Percentiles rank a stretch among this genome's conserved stretches.
Conservation (phyloP, 768 basidiomycete genomes). For the Pleurotus eryngii region DNA sequence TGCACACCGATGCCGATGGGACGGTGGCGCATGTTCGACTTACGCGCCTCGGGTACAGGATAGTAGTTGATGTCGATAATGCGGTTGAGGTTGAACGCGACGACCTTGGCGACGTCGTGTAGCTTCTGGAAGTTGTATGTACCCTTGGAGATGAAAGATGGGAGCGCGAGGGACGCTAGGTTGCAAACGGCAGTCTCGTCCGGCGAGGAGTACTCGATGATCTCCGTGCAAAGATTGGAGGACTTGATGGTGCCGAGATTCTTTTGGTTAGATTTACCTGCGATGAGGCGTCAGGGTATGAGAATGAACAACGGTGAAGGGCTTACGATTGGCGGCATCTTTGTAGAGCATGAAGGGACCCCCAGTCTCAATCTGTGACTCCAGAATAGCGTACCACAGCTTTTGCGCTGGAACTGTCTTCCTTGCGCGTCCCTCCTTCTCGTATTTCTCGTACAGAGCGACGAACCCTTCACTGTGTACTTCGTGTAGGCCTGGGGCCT, state of each 20-base stretch:
- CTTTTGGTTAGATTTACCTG: constrained; percentile 97
- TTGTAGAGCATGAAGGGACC: constrained; percentile 99
- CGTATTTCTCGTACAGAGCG: constrained; percentile 80
- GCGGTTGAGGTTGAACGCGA: constrained; percentile 88
- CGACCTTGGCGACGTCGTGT: constrained; percentile 91
- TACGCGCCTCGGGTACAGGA: constrained; percentile 86
- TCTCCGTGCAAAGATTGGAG: constrained; percentile 98
- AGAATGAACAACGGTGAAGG: neutral
- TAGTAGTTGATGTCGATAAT: constrained; percentile 97
- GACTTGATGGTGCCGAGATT: constrained; percentile 99
- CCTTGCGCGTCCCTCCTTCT: constrained; percentile 83
- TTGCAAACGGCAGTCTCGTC: constrained; percentile 99
- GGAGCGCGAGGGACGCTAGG: constrained; percentile 93
- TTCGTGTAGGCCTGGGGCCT: constrained; percentile 87
- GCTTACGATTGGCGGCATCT: constrained; percentile 87
- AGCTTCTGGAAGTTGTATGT: constrained; percentile 93
- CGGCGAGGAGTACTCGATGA: constrained; percentile 96
- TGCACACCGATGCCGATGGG: constrained; percentile 98
- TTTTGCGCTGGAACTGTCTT: constrained; percentile 92
- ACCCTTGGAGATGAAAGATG: constrained; percentile 81
- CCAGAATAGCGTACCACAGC: constrained; percentile 96
- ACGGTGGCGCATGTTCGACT: constrained; percentile 95
- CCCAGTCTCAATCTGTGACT: constrained; percentile 97
- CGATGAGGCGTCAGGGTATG: neutral
- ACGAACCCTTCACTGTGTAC: constrained; percentile 91